These are phyloP conservation scores for Stipa capillata DNA, from an alignment of 176 grass and related monocot genomes.

Conservation along the genomic window DNA sequence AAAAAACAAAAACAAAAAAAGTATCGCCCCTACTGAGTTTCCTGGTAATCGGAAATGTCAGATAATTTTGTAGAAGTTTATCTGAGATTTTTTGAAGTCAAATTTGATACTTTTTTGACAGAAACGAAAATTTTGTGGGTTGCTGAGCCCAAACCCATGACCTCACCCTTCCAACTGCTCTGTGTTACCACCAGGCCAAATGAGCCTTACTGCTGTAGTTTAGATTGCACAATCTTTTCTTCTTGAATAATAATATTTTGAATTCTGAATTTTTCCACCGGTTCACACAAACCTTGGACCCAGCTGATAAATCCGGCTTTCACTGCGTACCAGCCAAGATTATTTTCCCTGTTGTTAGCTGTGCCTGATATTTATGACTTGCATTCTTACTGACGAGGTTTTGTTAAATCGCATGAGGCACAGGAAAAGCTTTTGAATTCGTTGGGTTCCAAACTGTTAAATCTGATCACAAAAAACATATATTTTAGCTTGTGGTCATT, in stretches of 20 bases:
- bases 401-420: background rate
- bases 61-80: too few relatives aligned
- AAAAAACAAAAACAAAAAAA: too few relatives aligned
- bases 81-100: background rate
- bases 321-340: background rate
- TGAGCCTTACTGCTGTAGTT: background rate
- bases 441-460: background rate
- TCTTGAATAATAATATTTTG: background rate
- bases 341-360: background rate
- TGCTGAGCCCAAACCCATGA: background rate
- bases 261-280: background rate
- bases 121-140: background rate
- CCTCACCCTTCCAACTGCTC: background rate
- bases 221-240: background rate
- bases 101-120: background rate
- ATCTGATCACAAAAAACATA: background rate
- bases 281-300: background rate
- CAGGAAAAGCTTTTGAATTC: background rate
- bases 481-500: background rate
- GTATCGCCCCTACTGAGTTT: background rate
- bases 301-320: background rate
- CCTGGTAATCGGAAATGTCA: background rate
- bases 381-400: background rate
- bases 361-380: background rate
- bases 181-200: background rate